phyloP scores from a whole-genome alignment of 23 red algal species.

The Agarophyton chilense region DNA sequence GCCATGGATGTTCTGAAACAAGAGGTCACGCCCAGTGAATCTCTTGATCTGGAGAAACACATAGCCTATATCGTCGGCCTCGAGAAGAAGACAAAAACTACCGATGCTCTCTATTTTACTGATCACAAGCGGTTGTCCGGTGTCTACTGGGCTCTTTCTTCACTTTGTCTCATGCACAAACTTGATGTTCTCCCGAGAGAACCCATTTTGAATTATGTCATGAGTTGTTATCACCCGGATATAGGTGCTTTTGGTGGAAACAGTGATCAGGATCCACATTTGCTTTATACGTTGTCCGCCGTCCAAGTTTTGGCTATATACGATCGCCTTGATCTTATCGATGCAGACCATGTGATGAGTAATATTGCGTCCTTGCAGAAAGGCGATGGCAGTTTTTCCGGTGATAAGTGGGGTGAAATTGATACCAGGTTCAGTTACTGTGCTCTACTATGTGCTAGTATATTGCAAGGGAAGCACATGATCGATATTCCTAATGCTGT shows the following conservation, averaged over 20 bases:
- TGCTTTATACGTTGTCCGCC: conserved; percentile 91
- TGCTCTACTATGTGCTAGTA: conserved; percentile 60
- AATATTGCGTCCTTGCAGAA: conserved; percentile 76
- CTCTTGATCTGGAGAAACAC: conserved; percentile 33
- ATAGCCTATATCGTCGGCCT: conserved; percentile 55
- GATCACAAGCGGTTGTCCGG: conserved; percentile 87
- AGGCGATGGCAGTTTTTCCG: conserved; percentile 86
- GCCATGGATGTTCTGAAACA: neutral
- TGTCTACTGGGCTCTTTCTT: conserved; percentile 92
- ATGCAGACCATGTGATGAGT: conserved; percentile 35
- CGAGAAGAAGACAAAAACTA: conserved; percentile 43
- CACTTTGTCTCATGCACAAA: conserved; percentile 72
- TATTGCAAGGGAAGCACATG: conserved; percentile 48
- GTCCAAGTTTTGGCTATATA: conserved; percentile 86
- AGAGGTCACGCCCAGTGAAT: neutral
- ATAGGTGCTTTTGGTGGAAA: conserved; percentile 89
- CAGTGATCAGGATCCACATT: conserved; percentile 83
- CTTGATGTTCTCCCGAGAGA: conserved; percentile 59
- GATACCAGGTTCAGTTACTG: conserved; percentile 95
- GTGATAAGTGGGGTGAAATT: conserved; percentile 92
- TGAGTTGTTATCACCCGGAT: conserved; percentile 56
- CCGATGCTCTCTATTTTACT: conserved; percentile 69
- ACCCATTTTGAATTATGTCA: conserved; percentile 58
- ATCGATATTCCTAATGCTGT: conserved; percentile 66
- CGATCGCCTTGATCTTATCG: conserved; percentile 54